A percentile compares a stretch with the other conserved stretches of the same genome.
Conservation (phyloP, 345 rosid genomes). For the Stellera chamaejasme region DNA sequence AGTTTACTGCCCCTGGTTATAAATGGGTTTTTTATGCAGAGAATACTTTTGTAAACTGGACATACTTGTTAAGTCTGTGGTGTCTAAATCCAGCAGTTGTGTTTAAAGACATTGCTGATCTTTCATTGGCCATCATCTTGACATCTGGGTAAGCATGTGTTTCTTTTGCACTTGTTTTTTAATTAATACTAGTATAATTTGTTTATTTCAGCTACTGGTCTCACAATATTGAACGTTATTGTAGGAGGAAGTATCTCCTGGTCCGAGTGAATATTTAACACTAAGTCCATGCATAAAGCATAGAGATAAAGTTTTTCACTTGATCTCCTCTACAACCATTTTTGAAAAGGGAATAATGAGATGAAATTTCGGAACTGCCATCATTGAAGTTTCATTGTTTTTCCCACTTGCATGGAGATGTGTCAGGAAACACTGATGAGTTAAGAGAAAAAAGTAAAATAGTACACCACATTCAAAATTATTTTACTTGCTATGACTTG, state of each 20-base stretch:
- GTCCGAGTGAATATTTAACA: background rate
- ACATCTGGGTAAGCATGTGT: conserved; percentile 79
- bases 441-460: too few relatives aligned
- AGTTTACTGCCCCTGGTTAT: background rate
- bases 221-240: background rate
- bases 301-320: too few relatives aligned
- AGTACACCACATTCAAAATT: too few relatives aligned
- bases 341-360: too few relatives aligned
- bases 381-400: too few relatives aligned
- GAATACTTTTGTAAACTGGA: conserved; percentile 47
- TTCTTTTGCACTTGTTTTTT: background rate
- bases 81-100: conserved; percentile 97
- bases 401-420: too few relatives aligned
- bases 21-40: conserved; percentile 30
- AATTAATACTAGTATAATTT: background rate
- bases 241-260: conserved; percentile 6
- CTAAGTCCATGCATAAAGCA: too few relatives aligned
- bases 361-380: too few relatives aligned
- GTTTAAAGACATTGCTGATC: conserved; percentile 74
- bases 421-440: too few relatives aligned
- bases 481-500: too few relatives aligned
- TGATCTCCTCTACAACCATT: too few relatives aligned
- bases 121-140: conserved; percentile 81
- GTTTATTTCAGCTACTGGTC: background rate
- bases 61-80: conserved; percentile 75